Evolutionary conservation across 2,329 filamentous ascomycete genomes (phyloP).

Genomic region (Colletotrichum scovillei): DNA sequence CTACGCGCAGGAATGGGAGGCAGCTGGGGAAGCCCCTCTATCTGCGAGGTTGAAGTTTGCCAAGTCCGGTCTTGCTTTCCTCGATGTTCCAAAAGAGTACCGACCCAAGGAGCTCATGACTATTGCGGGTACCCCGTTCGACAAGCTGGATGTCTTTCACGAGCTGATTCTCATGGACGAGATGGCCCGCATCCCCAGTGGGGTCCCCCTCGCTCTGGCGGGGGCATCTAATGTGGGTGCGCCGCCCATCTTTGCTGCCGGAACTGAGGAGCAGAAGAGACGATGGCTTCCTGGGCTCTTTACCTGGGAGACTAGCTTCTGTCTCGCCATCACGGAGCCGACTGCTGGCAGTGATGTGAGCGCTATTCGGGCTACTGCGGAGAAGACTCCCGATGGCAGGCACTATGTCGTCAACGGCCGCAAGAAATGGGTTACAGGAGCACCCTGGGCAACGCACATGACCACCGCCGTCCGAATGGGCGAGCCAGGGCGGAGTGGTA

Average conservation of each 20-base stretch:
- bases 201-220: constrained; percentile 67
- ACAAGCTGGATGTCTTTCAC: constrained; percentile 68
- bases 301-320: constrained; percentile 69
- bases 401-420: constrained; percentile 73
- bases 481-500: constrained; percentile 61
- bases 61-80: constrained; percentile 51
- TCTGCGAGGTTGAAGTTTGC: constrained; percentile 50
- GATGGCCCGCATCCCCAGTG: constrained; percentile 63
- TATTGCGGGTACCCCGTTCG: constrained; percentile 52
- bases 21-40: constrained; percentile 61
- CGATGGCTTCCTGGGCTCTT: constrained; percentile 71
- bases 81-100: constrained; percentile 50
- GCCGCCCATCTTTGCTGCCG: constrained; percentile 72
- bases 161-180: constrained; percentile 67
- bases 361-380: constrained; percentile 70
- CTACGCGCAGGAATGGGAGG: constrained; percentile 73
- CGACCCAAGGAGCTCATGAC: constrained; percentile 41
- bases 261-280: constrained; percentile 67
- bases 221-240: constrained; percentile 72
- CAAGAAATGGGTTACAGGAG: constrained; percentile 77
- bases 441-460: constrained; percentile 69
- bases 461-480: constrained; percentile 72
- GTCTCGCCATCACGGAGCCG: constrained; percentile 74
- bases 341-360: constrained; percentile 68
- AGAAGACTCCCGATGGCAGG: constrained; percentile 53